Evolutionary conservation across 768 basidiomycete genomes (phyloP).

Genomic region (Glaciozyma antarctica): DNA sequence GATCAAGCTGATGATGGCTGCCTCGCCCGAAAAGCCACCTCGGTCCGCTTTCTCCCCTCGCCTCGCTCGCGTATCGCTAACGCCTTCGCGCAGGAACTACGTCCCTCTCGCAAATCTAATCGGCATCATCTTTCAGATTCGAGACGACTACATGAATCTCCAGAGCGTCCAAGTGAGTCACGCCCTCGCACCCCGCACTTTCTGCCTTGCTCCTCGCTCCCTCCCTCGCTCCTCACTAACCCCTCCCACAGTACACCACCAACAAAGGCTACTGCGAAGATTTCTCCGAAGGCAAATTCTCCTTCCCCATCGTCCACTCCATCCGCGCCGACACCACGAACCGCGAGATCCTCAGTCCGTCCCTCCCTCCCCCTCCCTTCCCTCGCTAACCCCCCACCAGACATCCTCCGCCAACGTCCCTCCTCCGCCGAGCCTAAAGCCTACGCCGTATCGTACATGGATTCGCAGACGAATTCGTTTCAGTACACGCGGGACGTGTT

Average conservation of each 20-base stretch:
- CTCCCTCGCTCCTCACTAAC: background rate
- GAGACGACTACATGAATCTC: conserved; percentile 73
- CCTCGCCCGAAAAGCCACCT: conserved; percentile 33
- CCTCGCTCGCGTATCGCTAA: too few species aligned
- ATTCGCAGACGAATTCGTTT: conserved; percentile 67
- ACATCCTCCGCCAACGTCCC: conserved; percentile 81
- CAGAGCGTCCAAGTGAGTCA: background rate
- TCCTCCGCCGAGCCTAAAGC: conserved; percentile 67
- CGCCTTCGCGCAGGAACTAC: conserved; percentile 49
- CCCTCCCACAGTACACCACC: conserved; percentile 56
- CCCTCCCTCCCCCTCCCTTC: background rate
- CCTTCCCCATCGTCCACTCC: conserved; percentile 86
- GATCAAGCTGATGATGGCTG: conserved; percentile 91
- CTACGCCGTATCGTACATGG: conserved; percentile 70
- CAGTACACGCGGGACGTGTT: conserved; percentile 73
- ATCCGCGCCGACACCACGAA: conserved; percentile 68
- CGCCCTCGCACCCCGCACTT: too few species aligned
- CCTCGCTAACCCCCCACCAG: conserved; percentile 41
- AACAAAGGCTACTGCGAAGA: conserved; percentile 77
- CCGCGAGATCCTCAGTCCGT: conserved; percentile 71
- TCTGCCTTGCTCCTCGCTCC: background rate
- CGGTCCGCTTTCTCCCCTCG: conserved; percentile 36
- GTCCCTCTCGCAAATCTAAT: conserved; percentile 87
- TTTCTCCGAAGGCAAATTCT: conserved; percentile 92
- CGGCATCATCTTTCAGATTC: conserved; percentile 88